Percentiles rank a stretch among this genome's conserved stretches.
Conservation (phyloP, 2,329 filamentous ascomycete genomes). For the Diaporthe destruens region DNA sequence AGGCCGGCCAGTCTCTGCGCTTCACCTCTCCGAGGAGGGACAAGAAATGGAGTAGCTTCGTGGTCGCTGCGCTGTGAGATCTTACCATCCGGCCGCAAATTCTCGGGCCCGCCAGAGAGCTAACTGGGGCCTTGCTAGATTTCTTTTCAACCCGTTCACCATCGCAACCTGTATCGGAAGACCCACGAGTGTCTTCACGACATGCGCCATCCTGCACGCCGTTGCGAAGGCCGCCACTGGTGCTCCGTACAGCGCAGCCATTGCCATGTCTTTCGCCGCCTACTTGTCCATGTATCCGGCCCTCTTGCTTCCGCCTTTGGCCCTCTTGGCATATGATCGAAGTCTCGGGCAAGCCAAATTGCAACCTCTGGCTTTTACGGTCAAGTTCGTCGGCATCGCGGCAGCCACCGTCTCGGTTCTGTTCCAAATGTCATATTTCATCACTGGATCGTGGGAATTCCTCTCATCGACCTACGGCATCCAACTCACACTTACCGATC, state of each 20-base stretch:
- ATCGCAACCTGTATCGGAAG: constrained; percentile 91
- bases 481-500: constrained; percentile 88
- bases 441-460: constrained; percentile 90
- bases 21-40: constrained; percentile 84
- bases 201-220: constrained; percentile 86
- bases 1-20: constrained; percentile 78
- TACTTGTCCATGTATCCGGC: constrained; percentile 94
- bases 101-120: constrained; percentile 12
- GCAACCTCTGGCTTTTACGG: constrained; percentile 64
- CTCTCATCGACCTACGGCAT: constrained; percentile 91
- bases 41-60: constrained; percentile 79
- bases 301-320: constrained; percentile 84
- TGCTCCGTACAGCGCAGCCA: constrained; percentile 79
- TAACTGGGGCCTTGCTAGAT: constrained; percentile 63
- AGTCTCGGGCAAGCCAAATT: constrained; percentile 21
- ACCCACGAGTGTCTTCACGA: constrained; percentile 89
- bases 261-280: constrained; percentile 86
- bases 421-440: constrained; percentile 77
- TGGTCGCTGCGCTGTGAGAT: constrained; percentile 82
- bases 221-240: constrained; percentile 84
- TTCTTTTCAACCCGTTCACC: constrained; percentile 94
- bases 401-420: constrained; percentile 69
- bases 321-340: constrained; percentile 84
- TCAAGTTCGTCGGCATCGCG: constrained; percentile 66
- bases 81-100: neutral